These are phyloP conservation scores for Neurospora crassa DNA, from an alignment of 2,329 filamentous ascomycete species.

Conservation along the genomic window DNA sequence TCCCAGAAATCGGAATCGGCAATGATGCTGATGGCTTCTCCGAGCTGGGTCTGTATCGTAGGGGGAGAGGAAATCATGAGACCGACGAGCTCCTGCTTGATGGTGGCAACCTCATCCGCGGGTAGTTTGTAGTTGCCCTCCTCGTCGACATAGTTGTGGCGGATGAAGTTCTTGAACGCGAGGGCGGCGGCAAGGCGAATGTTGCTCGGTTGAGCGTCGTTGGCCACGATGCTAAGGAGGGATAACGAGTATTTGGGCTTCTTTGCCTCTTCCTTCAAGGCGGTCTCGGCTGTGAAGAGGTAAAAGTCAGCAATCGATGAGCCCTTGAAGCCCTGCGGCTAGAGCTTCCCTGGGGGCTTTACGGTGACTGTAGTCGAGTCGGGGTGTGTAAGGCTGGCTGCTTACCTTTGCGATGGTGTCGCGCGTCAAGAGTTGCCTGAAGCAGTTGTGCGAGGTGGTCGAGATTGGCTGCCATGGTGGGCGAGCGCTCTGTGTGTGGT, in stretches of 20 bases:
- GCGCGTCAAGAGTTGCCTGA: conserved; percentile 80
- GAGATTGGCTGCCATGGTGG: conserved; percentile 46
- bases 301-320: conserved; percentile 3
- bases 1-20: conserved; percentile 97
- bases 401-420: conserved; percentile 80
- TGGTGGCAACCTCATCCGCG: conserved; percentile 70
- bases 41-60: conserved; percentile 84
- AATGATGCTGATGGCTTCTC: conserved; percentile 93
- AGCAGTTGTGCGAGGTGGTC: conserved; percentile 69
- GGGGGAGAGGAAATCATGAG: conserved; percentile 90
- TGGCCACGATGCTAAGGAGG: conserved; percentile 83
- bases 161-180: conserved; percentile 98
- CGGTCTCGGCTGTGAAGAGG: conserved; percentile 58
- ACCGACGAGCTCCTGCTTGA: conserved; percentile 91
- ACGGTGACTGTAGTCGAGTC: background rate
- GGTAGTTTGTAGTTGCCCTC: conserved; percentile 89
- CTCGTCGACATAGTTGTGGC: conserved; percentile 89
- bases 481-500: background rate
- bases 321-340: background rate
- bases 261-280: conserved; percentile 67
- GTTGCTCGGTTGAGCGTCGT: conserved; percentile 59
- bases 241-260: conserved; percentile 81
- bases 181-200: conserved; percentile 81
- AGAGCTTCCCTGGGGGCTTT: background rate
- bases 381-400: conserved; percentile 3